A percentile compares a stretch with the other conserved stretches of the same genome.
phyloP scores from a whole-genome alignment of 2,329 filamentous ascomycete species.

The Diaporthe citriasiana region DNA sequence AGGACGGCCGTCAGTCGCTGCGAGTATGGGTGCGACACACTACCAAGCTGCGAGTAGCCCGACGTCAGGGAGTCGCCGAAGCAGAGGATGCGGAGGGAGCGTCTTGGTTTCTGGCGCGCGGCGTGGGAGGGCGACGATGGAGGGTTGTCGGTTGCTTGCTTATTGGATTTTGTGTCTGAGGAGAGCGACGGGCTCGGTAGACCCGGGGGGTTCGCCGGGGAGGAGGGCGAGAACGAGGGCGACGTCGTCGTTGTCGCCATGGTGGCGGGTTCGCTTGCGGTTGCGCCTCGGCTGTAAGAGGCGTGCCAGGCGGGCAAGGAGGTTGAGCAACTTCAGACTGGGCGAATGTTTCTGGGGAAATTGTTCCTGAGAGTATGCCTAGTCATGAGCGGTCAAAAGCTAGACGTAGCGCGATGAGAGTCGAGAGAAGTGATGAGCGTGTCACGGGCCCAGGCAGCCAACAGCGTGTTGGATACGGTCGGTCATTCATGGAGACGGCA shows the following conservation, averaged over 20 bases:
- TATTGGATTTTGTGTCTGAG: background rate
- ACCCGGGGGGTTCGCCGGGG: background rate
- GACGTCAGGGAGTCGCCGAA: constrained; percentile 76
- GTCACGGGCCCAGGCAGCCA: constrained; percentile 13
- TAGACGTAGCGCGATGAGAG: background rate
- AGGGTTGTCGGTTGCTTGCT: background rate
- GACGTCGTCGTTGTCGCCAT: constrained; percentile 7
- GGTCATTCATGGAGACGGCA: background rate
- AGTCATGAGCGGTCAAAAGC: background rate
- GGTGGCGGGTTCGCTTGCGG: constrained; percentile 5
- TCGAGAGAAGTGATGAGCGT: background rate
- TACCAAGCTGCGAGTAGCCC: constrained; percentile 63
- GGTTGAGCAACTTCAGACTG: constrained; percentile 11
- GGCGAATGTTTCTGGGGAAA: background rate
- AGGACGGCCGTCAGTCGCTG: constrained; percentile 62
- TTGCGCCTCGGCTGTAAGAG: constrained; percentile 14
- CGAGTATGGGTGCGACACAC: constrained; percentile 63
- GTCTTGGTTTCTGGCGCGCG: constrained; percentile 30
- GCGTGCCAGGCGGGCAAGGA: constrained; percentile 2
- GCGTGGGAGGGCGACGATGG: background rate
- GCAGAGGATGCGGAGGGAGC: constrained; percentile 68
- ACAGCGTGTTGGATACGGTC: background rate
- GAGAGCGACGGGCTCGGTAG: background rate
- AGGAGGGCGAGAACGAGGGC: background rate
- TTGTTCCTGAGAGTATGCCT: no score